A percentile compares a stretch with the other conserved stretches of the same genome.
phyloP scores from a whole-genome alignment of 148 eudicot species.

The Fagopyrum tataricum region DNA sequence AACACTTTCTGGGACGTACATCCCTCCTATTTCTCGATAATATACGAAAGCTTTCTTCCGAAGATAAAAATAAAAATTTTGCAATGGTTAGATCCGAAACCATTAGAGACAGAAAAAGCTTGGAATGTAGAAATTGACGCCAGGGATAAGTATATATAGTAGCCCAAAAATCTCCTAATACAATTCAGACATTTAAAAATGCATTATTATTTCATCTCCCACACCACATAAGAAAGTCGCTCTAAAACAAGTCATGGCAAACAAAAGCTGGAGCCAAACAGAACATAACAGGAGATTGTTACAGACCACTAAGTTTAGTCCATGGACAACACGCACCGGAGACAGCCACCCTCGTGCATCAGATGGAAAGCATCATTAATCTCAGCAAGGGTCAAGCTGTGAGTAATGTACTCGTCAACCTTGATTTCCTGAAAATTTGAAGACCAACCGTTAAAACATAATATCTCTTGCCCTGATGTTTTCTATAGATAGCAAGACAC shows the following conservation, averaged over 20 bases:
- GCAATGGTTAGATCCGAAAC: background rate
- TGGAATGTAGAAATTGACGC: background rate
- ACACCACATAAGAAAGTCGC: slow-evolving; percentile 3
- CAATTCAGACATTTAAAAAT: background rate
- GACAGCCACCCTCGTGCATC: slow-evolving; percentile 87
- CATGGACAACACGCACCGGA: slow-evolving; percentile 71
- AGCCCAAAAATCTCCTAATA: background rate
- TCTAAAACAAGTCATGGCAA: background rate
- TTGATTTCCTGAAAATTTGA: slow-evolving; percentile 70
- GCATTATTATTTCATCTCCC: slow-evolving; percentile 1
- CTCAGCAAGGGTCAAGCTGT: slow-evolving; percentile 58
- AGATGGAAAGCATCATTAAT: slow-evolving; percentile 90
- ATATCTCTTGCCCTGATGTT: too few relatives aligned
- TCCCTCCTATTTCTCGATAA: too few relatives aligned
- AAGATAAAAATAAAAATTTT: background rate
- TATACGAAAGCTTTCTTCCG: too few relatives aligned
- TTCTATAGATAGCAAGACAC: background rate
- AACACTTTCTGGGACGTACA: too few relatives aligned
- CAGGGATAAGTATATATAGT: background rate
- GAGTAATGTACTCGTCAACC: slow-evolving; percentile 96
- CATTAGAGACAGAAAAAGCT: background rate
- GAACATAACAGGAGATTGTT: slow-evolving; percentile 1
- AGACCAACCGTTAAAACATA: background rate
- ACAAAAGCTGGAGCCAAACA: background rate
- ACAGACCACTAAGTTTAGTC: slow-evolving; percentile 19